phyloP scores from a whole-genome alignment of 176 grass and related monocot genomes.

The Zea mays region Zm-B73-REFERENCE-NAM-5.0 NC_050096.1:270227001-270227500 shows the following conservation, averaged over 20 bases:
- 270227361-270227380: slow-evolving; percentile 5
- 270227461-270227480: too few relatives aligned
- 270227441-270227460: too few relatives aligned
- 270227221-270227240: background rate
- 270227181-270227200: background rate
- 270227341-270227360: background rate
- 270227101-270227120: too few relatives aligned
- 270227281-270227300: background rate
- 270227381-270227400: background rate
- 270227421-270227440: too few relatives aligned
- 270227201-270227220: background rate
- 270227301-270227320: background rate
- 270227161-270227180: background rate
- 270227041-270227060: too few relatives aligned
- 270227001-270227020: too few relatives aligned
- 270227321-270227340: background rate
- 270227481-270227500: too few relatives aligned
- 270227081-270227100: too few relatives aligned
- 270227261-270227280: background rate
- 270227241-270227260: background rate
- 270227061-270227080: too few relatives aligned
- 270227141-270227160: too few relatives aligned
- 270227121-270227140: too few relatives aligned
- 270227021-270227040: too few relatives aligned
- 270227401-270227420: background rate